phyloP scores from a whole-genome alignment of 164 flowering plant species.

The Buxus sempervirens region DNA sequence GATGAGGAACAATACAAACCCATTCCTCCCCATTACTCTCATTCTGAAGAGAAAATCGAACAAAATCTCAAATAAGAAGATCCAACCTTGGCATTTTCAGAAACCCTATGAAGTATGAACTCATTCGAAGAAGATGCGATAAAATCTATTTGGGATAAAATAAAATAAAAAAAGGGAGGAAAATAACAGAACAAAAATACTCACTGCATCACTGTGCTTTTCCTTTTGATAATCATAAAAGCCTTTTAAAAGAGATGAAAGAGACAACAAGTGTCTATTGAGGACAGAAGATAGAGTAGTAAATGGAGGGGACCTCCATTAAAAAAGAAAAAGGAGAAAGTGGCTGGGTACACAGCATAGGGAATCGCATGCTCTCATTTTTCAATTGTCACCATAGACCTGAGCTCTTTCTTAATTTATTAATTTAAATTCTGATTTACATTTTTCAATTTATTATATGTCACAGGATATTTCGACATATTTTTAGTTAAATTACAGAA shows the following conservation, averaged over 20 bases:
- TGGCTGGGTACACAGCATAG: not conserved
- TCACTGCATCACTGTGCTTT: too few relatives aligned
- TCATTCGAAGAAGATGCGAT: not conserved
- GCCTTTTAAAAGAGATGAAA: not conserved
- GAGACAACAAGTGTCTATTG: not conserved
- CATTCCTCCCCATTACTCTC: conserved; percentile 26
- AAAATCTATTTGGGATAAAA: not conserved
- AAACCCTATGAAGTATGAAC: not conserved
- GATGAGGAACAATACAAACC: conserved; percentile 25
- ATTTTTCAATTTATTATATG: too few relatives aligned
- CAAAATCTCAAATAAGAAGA: not conserved
- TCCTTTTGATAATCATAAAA: too few relatives aligned
- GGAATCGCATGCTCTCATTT: conserved; percentile 15
- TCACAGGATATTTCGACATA: too few relatives aligned
- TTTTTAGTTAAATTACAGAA: too few relatives aligned
- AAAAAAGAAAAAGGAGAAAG: not conserved
- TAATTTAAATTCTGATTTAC: too few relatives aligned
- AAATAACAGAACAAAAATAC: not conserved
- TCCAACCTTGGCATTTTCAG: not conserved
- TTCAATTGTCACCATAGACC: not conserved
- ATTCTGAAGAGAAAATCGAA: not conserved
- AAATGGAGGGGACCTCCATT: conserved; percentile 20
- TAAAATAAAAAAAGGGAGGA: too few relatives aligned
- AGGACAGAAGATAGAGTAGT: not conserved
- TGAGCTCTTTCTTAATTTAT: too few relatives aligned